phyloP scores from a whole-genome alignment of 2,329 filamentous ascomycete species.

The Aureobasidium vineae region DNA sequence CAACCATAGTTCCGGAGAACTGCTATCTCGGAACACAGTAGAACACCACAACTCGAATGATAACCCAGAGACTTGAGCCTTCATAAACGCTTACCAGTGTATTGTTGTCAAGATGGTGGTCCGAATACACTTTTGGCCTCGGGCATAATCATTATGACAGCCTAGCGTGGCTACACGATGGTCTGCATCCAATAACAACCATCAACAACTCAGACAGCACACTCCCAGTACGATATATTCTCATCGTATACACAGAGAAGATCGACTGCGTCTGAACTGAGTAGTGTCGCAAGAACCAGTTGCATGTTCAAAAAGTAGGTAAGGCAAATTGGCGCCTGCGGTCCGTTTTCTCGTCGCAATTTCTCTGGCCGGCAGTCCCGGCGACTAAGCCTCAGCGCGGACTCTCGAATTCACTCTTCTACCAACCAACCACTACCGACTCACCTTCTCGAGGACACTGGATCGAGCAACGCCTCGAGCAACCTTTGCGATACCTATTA shows the following conservation, averaged over 20 bases:
- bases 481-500: background rate
- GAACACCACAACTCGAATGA: background rate
- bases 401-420: background rate
- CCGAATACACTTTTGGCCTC: background rate
- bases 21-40: background rate
- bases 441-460: background rate
- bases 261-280: background rate
- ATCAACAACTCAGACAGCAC: background rate
- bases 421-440: background rate
- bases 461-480: background rate
- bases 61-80: background rate
- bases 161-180: no score
- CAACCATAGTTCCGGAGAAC: background rate
- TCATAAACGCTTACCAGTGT: background rate
- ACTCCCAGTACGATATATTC: background rate
- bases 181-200: background rate
- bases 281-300: background rate
- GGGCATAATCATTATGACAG: background rate
- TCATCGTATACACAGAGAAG: background rate
- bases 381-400: background rate
- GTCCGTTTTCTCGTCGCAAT: conserved; percentile 16
- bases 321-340: conserved; percentile 11
- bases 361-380: conserved; percentile 16
- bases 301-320: background rate
- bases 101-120: background rate